phyloP scores from a whole-genome alignment of 257 asterid species.

The Nicotiana sylvestris region DNA sequence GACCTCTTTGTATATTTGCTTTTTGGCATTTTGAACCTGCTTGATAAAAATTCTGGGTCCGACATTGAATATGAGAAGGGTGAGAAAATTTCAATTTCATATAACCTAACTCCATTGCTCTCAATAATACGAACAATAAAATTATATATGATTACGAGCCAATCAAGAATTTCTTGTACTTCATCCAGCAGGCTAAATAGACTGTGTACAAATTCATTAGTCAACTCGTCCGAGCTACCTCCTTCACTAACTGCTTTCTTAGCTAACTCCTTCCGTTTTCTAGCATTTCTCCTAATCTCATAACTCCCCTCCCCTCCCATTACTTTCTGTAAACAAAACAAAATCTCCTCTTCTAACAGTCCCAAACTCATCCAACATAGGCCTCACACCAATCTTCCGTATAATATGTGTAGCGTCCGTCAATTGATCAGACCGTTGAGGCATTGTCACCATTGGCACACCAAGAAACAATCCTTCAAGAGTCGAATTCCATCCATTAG shows the following conservation, averaged over 20 bases:
- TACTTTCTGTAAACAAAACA: conserved; percentile 39
- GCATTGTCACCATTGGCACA: conserved; percentile 59
- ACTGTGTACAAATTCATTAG: conserved; percentile 42
- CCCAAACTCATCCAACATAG: no score
- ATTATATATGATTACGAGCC: background rate
- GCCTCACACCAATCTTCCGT: conserved; percentile 53
- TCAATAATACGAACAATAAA: no score
- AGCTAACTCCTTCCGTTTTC: conserved; percentile 45
- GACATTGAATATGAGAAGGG: no score
- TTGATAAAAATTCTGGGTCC: no score
- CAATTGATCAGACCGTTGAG: conserved; percentile 64
- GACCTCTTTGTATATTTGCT: no score
- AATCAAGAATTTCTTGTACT: background rate
- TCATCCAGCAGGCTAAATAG: background rate
- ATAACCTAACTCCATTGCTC: no score
- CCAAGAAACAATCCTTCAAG: conserved; percentile 53
- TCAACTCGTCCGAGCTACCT: conserved; percentile 52
- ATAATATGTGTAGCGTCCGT: conserved; percentile 52
- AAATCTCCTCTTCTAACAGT: conserved; percentile 47
- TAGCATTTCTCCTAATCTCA: conserved; percentile 41
- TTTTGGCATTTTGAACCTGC: no score
- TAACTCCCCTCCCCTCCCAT: conserved; percentile 42
- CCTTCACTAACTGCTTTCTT: conserved; percentile 42
- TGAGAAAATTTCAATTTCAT: no score
- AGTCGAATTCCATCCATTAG: conserved; percentile 63